Percentiles rank a stretch among this genome's conserved stretches.
These are phyloP conservation scores for Cronartium quercuum DNA, from an alignment of 1,284 basidiomycete species.

Conservation along the genomic window DNA sequence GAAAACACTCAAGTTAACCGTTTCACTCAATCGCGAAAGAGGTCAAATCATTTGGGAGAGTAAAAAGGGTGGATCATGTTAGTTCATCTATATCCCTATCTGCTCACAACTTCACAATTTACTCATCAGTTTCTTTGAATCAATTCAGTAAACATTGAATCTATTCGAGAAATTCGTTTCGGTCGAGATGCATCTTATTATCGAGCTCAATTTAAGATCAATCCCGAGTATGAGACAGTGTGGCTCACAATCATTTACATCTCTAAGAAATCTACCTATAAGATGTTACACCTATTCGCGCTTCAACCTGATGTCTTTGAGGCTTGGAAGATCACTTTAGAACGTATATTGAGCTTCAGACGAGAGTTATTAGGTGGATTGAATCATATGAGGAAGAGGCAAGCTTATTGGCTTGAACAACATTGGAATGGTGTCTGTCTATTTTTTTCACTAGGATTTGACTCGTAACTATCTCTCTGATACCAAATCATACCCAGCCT, in stretches of 20 bases:
- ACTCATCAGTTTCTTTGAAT: constrained; percentile 4
- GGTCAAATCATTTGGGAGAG: constrained; percentile 80
- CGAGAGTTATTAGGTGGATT: constrained; percentile 32
- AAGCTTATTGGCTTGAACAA: constrained; percentile 51
- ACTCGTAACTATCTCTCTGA: constrained; percentile 61
- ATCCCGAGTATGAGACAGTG: constrained; percentile 50
- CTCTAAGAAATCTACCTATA: constrained; percentile 68
- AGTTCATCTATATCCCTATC: constrained; percentile 48
- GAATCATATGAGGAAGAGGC: constrained; percentile 55
- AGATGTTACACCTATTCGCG: constrained; percentile 83
- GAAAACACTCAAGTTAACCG: constrained; percentile 67
- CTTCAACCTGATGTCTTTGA: constrained; percentile 63
- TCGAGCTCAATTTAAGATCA: constrained; percentile 64
- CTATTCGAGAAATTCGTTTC: constrained; percentile 82
- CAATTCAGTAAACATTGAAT: constrained; percentile 70
- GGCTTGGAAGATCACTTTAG: constrained; percentile 53
- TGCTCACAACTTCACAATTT: not conserved
- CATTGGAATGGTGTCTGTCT: constrained; percentile 43
- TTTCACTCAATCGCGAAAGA: constrained; percentile 69
- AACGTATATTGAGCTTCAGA: constrained; percentile 49
- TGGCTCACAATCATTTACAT: constrained; percentile 55
- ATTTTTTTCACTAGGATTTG: constrained; percentile 66
- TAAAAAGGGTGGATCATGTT: constrained; percentile 67
- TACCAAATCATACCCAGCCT: not conserved
- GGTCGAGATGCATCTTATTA: constrained; percentile 70